Base-by-base conservation (phyloP, 108 stramenopile species). In the Fragilariopsis cylindrus region DNA sequence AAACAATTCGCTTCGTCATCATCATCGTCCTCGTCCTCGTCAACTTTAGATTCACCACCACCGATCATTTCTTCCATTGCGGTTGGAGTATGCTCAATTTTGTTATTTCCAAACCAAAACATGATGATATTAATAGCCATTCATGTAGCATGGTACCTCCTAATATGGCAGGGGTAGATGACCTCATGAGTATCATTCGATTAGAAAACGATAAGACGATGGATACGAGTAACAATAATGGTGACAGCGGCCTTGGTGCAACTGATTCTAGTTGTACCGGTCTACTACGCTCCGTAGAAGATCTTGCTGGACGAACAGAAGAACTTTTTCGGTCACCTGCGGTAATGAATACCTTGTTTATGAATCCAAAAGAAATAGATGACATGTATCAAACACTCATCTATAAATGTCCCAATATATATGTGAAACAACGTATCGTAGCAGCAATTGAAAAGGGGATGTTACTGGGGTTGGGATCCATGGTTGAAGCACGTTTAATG, bases 281-380 rank as follows among this genome's bases (percentile, higher is more conserved):
- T 66, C 64, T 30, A 30, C 30, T 30, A 30, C 30, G 30, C 42
- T 72, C 82, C 30, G 72, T 62, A 4, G 72, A 82, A 46, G 84
- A 87, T 63, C 72, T 88, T 55, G 81, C 82, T 3, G 60, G 68
- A 42, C 72, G 79, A 68, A 81, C 84, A 5, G 90, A 87, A 78
- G 86, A 89, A 44, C 70, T 91, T 19, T 81, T 91, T 41, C 83
- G 75, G 41, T 82, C 73, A 56, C 91, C 91, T 11, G 64, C 91
- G 4, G 81, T 88, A 7, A 68, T 89, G 60, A 89, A 89, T 49
- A 81, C 82, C 65, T 73, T 90, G 8, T 88, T 92, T 73, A 47
- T 92, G 58, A 76, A 88, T 80, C 88, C 88, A 42, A 58, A 48
- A 9, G 85, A 87, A 73, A 76, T 88, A 30, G 86, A 92, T 57